A percentile compares a stretch with the other conserved stretches of the same genome.
These are phyloP conservation scores for Solanum virginianum DNA, from an alignment of 257 asterid genomes.

Conservation along the genomic window DNA sequence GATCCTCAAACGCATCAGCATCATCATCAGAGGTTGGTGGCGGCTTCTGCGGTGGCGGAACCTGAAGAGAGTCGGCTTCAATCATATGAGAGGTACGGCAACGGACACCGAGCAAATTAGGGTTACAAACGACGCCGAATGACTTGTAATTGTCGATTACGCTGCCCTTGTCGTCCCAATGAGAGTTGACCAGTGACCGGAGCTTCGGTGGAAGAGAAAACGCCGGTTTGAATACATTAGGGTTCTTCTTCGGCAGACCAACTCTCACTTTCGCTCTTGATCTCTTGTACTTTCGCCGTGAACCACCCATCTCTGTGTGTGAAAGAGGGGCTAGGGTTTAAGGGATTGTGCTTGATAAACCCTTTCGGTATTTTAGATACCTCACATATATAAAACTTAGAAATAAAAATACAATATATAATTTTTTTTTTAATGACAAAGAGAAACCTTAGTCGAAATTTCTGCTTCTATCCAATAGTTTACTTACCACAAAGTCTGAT, in stretches of 20 bases:
- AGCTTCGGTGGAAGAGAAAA: slow-evolving; percentile 79
- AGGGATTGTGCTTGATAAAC: neutral
- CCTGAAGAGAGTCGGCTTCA: slow-evolving; percentile 58
- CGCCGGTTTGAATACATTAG: slow-evolving; percentile 75
- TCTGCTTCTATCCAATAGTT: too few relatives aligned
- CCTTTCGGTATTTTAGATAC: neutral
- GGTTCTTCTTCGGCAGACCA: slow-evolving; percentile 69
- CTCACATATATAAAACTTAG: neutral
- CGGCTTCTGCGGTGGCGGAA: slow-evolving; percentile 27
- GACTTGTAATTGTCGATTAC: slow-evolving; percentile 85
- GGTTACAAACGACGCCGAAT: slow-evolving; percentile 85
- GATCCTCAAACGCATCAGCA: slow-evolving; percentile 34
- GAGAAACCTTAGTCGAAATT: too few relatives aligned
- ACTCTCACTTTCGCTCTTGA: slow-evolving; percentile 68
- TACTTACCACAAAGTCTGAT: too few relatives aligned
- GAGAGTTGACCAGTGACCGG: slow-evolving; percentile 42
- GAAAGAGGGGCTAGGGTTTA: slow-evolving; percentile 20
- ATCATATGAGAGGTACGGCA: slow-evolving; percentile 66
- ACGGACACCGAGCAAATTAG: slow-evolving; percentile 82
- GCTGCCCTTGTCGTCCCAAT: slow-evolving; percentile 83
- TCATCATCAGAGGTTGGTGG: neutral
- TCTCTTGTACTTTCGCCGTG: slow-evolving; percentile 80
- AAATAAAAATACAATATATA: neutral
- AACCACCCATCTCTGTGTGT: slow-evolving; percentile 60
- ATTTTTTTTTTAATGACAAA: too few relatives aligned